Conservation (phyloP, 257 asterid genomes). For the Ophiorrhiza pumila region DNA sequence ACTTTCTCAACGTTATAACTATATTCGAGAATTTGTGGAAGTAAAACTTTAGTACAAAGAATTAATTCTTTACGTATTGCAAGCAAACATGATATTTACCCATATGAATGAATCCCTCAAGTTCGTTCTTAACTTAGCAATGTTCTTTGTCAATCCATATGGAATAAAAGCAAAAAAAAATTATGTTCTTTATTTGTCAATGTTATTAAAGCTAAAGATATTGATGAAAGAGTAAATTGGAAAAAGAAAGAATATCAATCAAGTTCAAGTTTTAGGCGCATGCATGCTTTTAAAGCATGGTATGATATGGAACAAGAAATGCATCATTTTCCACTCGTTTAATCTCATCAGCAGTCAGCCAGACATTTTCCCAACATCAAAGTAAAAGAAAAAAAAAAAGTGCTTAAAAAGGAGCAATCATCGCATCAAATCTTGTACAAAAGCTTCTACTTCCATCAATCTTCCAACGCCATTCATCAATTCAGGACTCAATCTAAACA, state of each 20-base stretch:
- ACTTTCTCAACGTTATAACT: too few relatives aligned
- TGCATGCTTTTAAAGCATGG: constrained; percentile 2
- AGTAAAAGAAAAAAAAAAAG: neutral
- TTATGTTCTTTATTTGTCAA: constrained; percentile 3
- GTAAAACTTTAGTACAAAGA: too few relatives aligned
- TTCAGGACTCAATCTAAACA: constrained; percentile 33
- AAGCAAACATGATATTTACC: too few relatives aligned
- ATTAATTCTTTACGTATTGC: too few relatives aligned
- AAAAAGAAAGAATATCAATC: neutral
- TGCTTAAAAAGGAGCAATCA: constrained; percentile 3
- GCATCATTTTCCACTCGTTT: neutral
- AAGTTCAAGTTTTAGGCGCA: constrained; percentile 3
- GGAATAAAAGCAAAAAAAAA: neutral
- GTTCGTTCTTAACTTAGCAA: too few relatives aligned
- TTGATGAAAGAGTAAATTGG: neutral
- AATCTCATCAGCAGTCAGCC: neutral
- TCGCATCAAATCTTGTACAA: constrained; percentile 6
- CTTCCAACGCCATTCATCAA: constrained; percentile 7
- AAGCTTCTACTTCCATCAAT: constrained; percentile 12
- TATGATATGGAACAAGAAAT: constrained; percentile 1
- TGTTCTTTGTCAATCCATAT: too few relatives aligned
- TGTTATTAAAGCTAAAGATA: neutral
- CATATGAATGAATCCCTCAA: too few relatives aligned
- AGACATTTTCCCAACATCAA: neutral
- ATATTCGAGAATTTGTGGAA: too few relatives aligned